phyloP scores from a whole-genome alignment of 2,329 filamentous ascomycete genomes.

The Huntiella decipiens region DNA sequence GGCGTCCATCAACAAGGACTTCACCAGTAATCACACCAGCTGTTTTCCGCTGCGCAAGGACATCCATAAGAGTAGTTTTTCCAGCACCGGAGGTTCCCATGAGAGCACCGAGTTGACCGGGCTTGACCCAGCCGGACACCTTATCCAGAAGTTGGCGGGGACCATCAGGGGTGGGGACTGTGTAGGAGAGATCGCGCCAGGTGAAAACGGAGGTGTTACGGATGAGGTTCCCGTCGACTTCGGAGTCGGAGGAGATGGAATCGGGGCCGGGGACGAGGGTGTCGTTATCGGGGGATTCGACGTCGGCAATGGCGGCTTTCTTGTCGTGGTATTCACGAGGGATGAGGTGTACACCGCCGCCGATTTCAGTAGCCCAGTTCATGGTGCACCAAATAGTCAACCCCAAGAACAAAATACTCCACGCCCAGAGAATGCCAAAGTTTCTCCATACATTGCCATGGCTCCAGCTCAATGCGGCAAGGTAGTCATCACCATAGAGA shows the following conservation, averaged over 20 bases:
- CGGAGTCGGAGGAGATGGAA: not conserved
- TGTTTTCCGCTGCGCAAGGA: conserved; percentile 60
- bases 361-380: conserved; percentile 34
- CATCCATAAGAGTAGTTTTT: conserved; percentile 68
- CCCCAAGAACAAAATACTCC: conserved; percentile 17
- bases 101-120: conserved; percentile 58
- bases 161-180: conserved; percentile 35
- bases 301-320: conserved; percentile 13
- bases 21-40: conserved; percentile 59
- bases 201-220: conserved; percentile 52
- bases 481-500: conserved; percentile 12
- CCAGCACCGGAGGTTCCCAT: conserved; percentile 70
- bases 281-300: conserved; percentile 24
- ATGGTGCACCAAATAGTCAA: conserved; percentile 26
- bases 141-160: conserved; percentile 57
- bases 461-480: conserved; percentile 25
- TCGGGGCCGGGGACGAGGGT: conserved; percentile 2
- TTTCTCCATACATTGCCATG: conserved; percentile 15
- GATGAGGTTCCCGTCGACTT: conserved; percentile 22
- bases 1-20: conserved; percentile 57
- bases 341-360: conserved; percentile 36
- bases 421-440: conserved; percentile 17
- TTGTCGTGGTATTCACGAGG: conserved; percentile 32
- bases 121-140: conserved; percentile 65
- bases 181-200: conserved; percentile 55